phyloP scores from a whole-genome alignment of 169 alveolate genomes.

The Plasmodium ovale region DNA sequence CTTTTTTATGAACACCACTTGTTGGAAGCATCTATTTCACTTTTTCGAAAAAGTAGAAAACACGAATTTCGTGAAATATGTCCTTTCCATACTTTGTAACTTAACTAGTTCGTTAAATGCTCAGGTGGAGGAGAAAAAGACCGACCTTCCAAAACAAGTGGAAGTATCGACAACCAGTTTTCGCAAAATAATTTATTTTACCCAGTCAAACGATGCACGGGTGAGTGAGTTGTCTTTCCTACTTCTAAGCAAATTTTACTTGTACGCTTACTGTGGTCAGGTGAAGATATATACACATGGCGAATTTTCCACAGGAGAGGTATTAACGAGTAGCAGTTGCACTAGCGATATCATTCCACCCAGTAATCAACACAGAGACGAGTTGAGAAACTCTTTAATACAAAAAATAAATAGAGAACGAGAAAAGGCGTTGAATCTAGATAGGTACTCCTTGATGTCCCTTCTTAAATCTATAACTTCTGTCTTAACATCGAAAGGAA shows the following conservation, averaged over 20 bases:
- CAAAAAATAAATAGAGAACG: slow-evolving; percentile 13
- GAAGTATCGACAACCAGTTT: no score
- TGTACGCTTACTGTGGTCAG: slow-evolving; percentile 10
- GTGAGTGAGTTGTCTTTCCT: slow-evolving; percentile 14
- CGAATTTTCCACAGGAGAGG: background rate
- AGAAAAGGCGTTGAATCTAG: slow-evolving; percentile 5
- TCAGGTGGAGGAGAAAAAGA: no score
- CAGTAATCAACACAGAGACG: no score
- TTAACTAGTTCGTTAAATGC: no score
- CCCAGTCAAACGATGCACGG: background rate
- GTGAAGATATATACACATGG: no score
- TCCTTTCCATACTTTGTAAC: slow-evolving; percentile 14
- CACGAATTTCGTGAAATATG: background rate
- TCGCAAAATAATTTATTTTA: background rate
- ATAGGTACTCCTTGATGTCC: slow-evolving; percentile 1
- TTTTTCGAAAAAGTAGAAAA: slow-evolving; percentile 9
- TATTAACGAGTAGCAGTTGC: background rate
- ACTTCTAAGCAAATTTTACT: slow-evolving; percentile 12
- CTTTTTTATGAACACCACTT: background rate
- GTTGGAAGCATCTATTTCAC: slow-evolving; percentile 7
- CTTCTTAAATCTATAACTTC: background rate
- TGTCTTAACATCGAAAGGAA: background rate
- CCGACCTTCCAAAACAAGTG: no score
- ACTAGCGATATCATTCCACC: background rate
- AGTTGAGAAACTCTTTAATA: slow-evolving; percentile 1